Evolutionary conservation across 805 yeast species (phyloP), one percentile per base, ranked within the genome.

Genomic region (Komagataella phaffii): DNA sequence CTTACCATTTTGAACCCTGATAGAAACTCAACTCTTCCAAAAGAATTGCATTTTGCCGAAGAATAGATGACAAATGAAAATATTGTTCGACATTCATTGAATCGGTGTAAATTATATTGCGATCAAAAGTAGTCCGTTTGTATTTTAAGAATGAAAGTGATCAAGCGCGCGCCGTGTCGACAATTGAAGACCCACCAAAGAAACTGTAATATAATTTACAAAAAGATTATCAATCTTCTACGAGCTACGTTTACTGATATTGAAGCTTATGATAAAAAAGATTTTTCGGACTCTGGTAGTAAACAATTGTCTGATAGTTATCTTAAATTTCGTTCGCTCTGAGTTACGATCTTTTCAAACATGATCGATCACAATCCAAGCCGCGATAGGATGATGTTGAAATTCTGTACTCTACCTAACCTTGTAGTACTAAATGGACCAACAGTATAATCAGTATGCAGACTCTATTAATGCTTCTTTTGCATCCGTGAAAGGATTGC

Each of bases 1-100:
- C 54, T 52, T 70, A 73, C 95, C 95, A 89, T 68, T 87, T 87
- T 3, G 95, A 79, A 0, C 89, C 81, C 50, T 80, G 81, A 59
- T 74, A 73, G 10, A 88, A 70, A 53, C 85, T 79, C 54, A 87
- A 68, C 40, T 77, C 75, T 1, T 79, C 63, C 17, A 88, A 68
- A 3, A 70, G 68, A 23, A 56, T 55, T 3, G 73, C 66, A 2
- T 85, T 74, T 45, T 61, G 64, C 19, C 74, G 60, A 24, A 77
- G 59, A 12, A 64, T 60, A 6, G 51, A 40, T 6, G 60, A 53
- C 1, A 65, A 57, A 48, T 61, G 61, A 3, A 59, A 18, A 21
- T 59, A 60, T 44, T 61, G 61, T 23, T 61, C 60, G 21, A 59
- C 58, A 47, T 64, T 66, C 67, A 64, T 64, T 5, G 40, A 30